Base-by-base conservation (phyloP, 257 asterid genomes). In the Thymus mandschuricus region DNA sequence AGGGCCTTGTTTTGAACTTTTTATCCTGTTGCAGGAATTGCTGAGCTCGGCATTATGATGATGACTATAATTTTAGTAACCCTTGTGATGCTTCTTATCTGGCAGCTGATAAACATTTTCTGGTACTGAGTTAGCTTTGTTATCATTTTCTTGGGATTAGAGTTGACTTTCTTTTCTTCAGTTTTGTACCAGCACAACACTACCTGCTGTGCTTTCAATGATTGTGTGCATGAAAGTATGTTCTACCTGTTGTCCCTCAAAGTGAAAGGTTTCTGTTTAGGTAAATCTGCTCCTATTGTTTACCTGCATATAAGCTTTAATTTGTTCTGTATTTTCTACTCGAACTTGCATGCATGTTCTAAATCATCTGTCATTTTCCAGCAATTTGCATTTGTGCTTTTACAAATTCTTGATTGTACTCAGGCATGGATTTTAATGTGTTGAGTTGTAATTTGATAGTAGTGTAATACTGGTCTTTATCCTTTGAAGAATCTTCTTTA, bases 41-140 rank as follows among this genome's bases (percentile, higher is more conserved):
- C 98, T n/a, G 99, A 89, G 80, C 81, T 92, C 43, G 96, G 98
- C 52, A 98, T 95, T 74, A 95, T 92, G 99, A 88, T 92, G 97
- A 87, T 90, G 92, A 86, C 96, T 45, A 89, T 98, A 54, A 57
- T 83, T 76, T 86, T 88, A 75, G 95, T 95, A 72, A 88, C 96
- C 46, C 87, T 95, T 35, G 97, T 95, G 76, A 95, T 95, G 99
- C 96, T 95, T 76, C 96, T 95, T 55, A 90, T 95, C 81, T 95
- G 99, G 99, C 98, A 88, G 21, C 21, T 21, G 87, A 85, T 86
- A 72, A 85, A 95, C 74, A 88, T 89, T 61, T 30, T 92, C 66
- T 86, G 68, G 97, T 87, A 73, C 76, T 92, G 80, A 80, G 21
- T 21, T 21, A 21, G 84, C 75, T 95, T 92, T 79, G 83, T 72